Evolutionary conservation across 371 early-diverging fungal species (phyloP), one percentile per base, ranked within the genome.

Genomic region (Phascolomyces articulosus): DNA sequence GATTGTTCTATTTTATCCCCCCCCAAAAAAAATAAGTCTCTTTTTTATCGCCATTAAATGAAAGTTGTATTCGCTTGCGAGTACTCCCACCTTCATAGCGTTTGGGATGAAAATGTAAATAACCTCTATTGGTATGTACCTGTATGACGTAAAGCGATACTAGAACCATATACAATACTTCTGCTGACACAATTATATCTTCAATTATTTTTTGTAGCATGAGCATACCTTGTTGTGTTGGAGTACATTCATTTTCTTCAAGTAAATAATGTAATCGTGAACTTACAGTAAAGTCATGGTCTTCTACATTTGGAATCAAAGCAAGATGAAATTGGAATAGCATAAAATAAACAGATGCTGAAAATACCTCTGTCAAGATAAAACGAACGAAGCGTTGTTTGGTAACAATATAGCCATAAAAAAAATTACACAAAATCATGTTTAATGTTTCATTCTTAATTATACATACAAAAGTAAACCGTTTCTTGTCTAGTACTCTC

Each of bases 41-140:
- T n/a, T n/a, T n/a, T n/a, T n/a, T n/a, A n/a, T n/a, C n/a, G n/a
- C n/a, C n/a, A n/a, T n/a, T n/a, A 34, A 34, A 34, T 9, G 2
- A 34, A 34, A 34, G 1, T 23, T 7, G 51, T 24, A 3, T 58
- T 6, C 15, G 49, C 81, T 74, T 85, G 86, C 88, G 93, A 51
- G 89, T 88, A 66, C 91, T 92, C 49, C 91, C 93, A 41, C 89
- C 86, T 41, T 91, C 89, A 72, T 94, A 97, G 31, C 70, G 71
- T 57, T 91, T 89, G 13, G 72, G 61, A 68, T 98, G 97, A 23
- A 97, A 97, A 77, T 98, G 98, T 34, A 98, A 77, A 71, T 84
- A 96, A 11, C 89, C 92, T 38, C 88, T 89, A 29, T 79, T 81
- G 21, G 90, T 88, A n/a, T n/a, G n/a, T n/a, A 40, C 89, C 91